phyloP scores from a whole-genome alignment of 495 filamentous ascomycete species.

The Copromyces sp. region DNA sequence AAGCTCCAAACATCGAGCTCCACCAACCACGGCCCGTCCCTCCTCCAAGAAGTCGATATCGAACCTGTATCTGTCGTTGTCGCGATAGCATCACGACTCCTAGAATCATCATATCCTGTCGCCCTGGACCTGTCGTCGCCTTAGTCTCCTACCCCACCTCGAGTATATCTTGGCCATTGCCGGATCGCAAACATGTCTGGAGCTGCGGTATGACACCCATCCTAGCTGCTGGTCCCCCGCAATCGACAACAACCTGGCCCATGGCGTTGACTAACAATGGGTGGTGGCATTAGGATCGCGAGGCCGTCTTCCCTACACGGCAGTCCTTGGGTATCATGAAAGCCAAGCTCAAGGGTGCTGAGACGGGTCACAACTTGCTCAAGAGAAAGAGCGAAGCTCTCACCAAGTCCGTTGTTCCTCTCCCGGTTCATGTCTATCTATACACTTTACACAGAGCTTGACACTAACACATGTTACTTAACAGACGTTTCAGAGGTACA shows the following conservation, averaged over 20 bases:
- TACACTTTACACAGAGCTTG: background rate
- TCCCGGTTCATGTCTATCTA: background rate
- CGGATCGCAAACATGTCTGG: conserved; percentile 44
- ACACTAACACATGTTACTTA: conserved; percentile 11
- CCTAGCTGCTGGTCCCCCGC: background rate
- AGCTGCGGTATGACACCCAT: conserved; percentile 38
- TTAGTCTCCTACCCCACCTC: background rate
- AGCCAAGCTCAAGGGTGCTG: conserved; percentile 93
- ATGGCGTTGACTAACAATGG: conserved; percentile 12
- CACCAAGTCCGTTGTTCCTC: conserved; percentile 52
- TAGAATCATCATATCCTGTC: background rate
- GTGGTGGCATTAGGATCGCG: conserved; percentile 50
- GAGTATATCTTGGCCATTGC: background rate
- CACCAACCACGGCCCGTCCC: background rate
- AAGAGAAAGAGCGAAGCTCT: conserved; percentile 93
- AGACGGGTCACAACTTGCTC: conserved; percentile 75
- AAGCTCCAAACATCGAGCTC: background rate
- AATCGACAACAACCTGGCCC: background rate
- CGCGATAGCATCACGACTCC: background rate
- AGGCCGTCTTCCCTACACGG: conserved; percentile 95
- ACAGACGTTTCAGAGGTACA: conserved; percentile 76
- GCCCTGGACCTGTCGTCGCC: background rate
- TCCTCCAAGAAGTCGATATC: background rate
- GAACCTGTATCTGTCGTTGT: background rate
- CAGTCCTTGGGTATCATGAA: conserved; percentile 97